Base-by-base conservation (phyloP, 208 protist species). In the Wallacemonas rigidus region DNA sequence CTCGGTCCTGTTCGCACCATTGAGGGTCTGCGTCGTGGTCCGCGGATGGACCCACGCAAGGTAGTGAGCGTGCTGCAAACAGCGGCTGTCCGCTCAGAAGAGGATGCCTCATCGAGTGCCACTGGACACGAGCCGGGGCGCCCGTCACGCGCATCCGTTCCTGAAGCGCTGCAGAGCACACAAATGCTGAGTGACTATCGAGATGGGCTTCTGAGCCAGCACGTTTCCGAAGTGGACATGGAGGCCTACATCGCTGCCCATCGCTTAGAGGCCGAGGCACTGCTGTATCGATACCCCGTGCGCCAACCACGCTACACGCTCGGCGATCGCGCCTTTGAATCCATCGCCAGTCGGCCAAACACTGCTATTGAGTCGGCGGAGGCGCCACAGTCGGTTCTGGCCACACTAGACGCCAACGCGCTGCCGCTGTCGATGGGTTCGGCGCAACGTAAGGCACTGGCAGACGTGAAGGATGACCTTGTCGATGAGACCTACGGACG, bases 41-140 rank as follows among this genome's bases (percentile, higher is more conserved):
- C 69, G 51, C 86, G 86, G 38, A 93, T 96, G 91, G 82, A 91
- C 67, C 87, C 83, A 15, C 83, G 85, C n/a, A 75, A 82, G 69
- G 74, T 91, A 26, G 67, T 72, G 36, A 74, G 71, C 3, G 73
- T 87, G 26, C 82, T 90, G 17, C 55, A 68, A 8, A 70, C 41
- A 6, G 54, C 47, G 4, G 54, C 26, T 14, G 36, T 67, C 2
- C 55, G 70, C 39, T 14, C 60, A 4, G 50, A 45, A 11, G 62
- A 15, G 8, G 40, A 74, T 50, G 77, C 81, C 57, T 5, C 38
- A 35, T 56, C 26, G 36, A 45, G 43, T 54, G 47, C 11, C 47
- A 51, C 14, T 14, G 1, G 47, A 51, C 14, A 14, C 47, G 47
- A 51, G 7, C 47, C 47, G 14, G 47, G 47, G 15, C 6, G 15